These are phyloP conservation scores for Dothideomycetidae sp. DNA, from an alignment of 2,329 filamentous ascomycete species.

Conservation along the genomic window DNA sequence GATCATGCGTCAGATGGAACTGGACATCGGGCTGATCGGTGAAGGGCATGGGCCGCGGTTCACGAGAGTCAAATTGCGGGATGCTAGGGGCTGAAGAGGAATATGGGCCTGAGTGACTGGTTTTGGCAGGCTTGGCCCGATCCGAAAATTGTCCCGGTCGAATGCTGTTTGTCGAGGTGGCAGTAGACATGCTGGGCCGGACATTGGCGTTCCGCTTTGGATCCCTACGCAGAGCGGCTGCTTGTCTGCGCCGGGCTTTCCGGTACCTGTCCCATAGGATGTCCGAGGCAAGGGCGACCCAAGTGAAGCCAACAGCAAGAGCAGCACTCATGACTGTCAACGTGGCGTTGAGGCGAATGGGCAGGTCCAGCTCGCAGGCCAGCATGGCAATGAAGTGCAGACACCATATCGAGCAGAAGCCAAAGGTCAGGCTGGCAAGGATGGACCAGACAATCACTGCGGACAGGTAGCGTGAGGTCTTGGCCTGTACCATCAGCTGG, in stretches of 20 bases:
- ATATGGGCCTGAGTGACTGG: neutral
- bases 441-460: slow-evolving; percentile 20
- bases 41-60: neutral
- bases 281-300: slow-evolving; percentile 16
- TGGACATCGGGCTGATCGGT: neutral
- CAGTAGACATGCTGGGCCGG: neutral
- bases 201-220: neutral
- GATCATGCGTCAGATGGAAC: neutral
- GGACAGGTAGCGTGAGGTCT: slow-evolving; percentile 18
- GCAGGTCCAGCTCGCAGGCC: slow-evolving; percentile 21
- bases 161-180: neutral
- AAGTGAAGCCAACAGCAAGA: slow-evolving; percentile 14
- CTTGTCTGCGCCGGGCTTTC: slow-evolving; percentile 8
- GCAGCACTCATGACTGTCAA: slow-evolving; percentile 17
- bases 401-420: slow-evolving; percentile 23
- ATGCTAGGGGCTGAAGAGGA: neutral
- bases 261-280: slow-evolving; percentile 18
- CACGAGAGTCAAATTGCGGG: neutral
- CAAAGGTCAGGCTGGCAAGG: slow-evolving; percentile 20
- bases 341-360: slow-evolving; percentile 18
- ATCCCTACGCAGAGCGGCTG: neutral
- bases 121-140: neutral
- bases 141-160: neutral
- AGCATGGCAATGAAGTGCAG: slow-evolving; percentile 23
- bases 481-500: slow-evolving; percentile 22